Evolutionary conservation across 129 eudicot genomes (phyloP).

Genomic region (Smallanthus sonchifolius): DNA sequence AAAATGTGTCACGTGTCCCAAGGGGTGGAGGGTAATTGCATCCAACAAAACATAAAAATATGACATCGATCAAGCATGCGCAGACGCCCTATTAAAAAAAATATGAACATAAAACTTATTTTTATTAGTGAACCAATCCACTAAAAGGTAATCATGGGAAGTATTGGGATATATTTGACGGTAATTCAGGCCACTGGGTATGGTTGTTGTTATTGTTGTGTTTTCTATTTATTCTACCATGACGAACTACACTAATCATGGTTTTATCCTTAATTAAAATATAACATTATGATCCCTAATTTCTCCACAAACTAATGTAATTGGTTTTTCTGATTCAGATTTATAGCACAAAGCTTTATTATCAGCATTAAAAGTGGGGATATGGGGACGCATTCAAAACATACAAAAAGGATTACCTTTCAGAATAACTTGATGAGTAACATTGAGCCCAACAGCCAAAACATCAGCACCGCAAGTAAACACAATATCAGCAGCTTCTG

Average conservation of each 20-base stretch:
- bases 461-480: conserved; percentile 96
- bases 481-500: conserved; percentile 96
- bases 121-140: not conserved
- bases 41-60: too few relatives aligned
- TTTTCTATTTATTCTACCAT: not conserved
- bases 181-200: not conserved
- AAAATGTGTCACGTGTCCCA: too few relatives aligned
- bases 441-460: conserved; percentile 88
- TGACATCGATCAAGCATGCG: too few relatives aligned
- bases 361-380: not conserved
- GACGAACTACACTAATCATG: not conserved
- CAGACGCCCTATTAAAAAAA: not conserved
- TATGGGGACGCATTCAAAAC: not conserved
- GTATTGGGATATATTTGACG: not conserved
- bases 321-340: not conserved
- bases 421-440: conserved; percentile 89
- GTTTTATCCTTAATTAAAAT: not conserved
- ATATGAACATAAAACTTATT: too few relatives aligned
- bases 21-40: too few relatives aligned
- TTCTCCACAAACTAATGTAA: conserved; percentile 3
- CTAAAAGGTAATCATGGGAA: conserved; percentile 3
- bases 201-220: too few relatives aligned
- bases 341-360: not conserved
- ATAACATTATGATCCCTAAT: not conserved
- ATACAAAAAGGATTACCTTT: conserved; percentile 43